Percentiles rank a stretch among this genome's conserved stretches.
Evolutionary conservation across 2,329 filamentous ascomycete species (phyloP).

Genomic region (Trichoderma atrobrunneum): DNA sequence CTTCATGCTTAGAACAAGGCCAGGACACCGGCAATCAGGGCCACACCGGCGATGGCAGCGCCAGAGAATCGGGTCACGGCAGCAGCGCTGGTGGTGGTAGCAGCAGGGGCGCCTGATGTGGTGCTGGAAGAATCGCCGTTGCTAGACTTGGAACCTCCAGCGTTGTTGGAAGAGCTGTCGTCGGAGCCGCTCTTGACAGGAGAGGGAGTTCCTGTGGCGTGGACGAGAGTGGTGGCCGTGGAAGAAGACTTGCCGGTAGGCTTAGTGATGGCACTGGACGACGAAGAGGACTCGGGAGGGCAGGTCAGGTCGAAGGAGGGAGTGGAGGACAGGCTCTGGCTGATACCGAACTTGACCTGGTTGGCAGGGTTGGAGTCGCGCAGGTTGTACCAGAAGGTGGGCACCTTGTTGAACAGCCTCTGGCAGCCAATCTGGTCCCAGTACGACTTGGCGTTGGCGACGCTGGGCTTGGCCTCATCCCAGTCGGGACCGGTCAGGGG

Average conservation of each 20-base stretch:
- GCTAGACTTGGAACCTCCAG: constrained; percentile 11
- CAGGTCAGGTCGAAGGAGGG: constrained; percentile 55
- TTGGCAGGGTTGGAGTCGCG: constrained; percentile 61
- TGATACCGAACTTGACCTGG: constrained; percentile 57
- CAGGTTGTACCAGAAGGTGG: constrained; percentile 62
- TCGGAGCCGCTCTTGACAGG: not conserved
- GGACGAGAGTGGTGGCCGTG: constrained; percentile 9
- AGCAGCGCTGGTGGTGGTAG: not conserved
- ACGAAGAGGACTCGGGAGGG: constrained; percentile 37
- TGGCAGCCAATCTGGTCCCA: constrained; percentile 62
- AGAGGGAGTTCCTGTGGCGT: constrained; percentile 2
- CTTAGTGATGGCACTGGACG: constrained; percentile 5
- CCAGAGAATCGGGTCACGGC: constrained; percentile 20
- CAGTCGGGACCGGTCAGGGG: constrained; percentile 53
- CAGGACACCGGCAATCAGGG: constrained; percentile 17
- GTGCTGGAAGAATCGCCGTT: constrained; percentile 8
- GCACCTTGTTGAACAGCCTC: constrained; percentile 52
- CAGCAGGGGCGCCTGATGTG: not conserved
- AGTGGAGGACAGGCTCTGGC: constrained; percentile 50
- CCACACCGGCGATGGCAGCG: constrained; percentile 21
- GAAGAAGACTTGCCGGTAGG: constrained; percentile 10
- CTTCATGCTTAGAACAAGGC: constrained; percentile 21
- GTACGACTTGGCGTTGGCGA: constrained; percentile 61
- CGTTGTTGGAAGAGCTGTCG: not conserved
- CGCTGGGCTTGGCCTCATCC: constrained; percentile 53